Conservation (phyloP, 257 asterid genomes). For the Pogostemon cablin region DNA sequence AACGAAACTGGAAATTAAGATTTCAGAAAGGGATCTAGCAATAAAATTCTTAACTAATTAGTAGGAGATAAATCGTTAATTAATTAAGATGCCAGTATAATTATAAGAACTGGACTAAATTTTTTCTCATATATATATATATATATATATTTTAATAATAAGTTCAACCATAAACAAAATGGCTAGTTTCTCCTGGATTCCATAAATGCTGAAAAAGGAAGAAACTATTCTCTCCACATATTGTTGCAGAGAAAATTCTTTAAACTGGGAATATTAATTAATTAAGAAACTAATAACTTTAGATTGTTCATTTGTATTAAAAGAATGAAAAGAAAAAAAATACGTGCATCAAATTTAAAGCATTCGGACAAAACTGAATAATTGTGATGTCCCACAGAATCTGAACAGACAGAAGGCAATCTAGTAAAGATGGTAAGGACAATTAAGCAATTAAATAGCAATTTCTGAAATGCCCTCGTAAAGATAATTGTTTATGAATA, state of each 20-base stretch:
- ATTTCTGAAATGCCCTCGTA: conserved; percentile 45
- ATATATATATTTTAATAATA: background rate
- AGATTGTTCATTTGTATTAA: conserved; percentile 1
- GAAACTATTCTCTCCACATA: background rate
- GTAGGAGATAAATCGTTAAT: too few species aligned
- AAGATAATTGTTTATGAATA: conserved; percentile 28
- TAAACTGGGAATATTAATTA: conserved; percentile 23
- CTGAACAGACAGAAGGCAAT: conserved; percentile 62
- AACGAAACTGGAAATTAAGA: too few species aligned
- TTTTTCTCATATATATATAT: too few species aligned
- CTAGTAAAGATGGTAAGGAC: conserved; percentile 67
- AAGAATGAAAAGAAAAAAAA: background rate
- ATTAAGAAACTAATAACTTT: background rate
- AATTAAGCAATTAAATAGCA: conserved; percentile 36
- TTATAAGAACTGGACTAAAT: too few species aligned
- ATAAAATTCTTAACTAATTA: too few species aligned
- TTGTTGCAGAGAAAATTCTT: background rate
- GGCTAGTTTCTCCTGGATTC: background rate
- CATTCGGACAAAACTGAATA: conserved; percentile 48
- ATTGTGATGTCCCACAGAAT: conserved; percentile 67
- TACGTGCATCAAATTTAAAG: background rate
- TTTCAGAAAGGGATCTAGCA: too few species aligned
- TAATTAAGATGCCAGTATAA: too few species aligned
- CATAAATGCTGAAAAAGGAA: conserved; percentile 7
- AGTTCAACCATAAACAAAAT: background rate